Evolutionary conservation across 1,284 basidiomycete species (phyloP).

Genomic region (Ganoderma boninense): DNA sequence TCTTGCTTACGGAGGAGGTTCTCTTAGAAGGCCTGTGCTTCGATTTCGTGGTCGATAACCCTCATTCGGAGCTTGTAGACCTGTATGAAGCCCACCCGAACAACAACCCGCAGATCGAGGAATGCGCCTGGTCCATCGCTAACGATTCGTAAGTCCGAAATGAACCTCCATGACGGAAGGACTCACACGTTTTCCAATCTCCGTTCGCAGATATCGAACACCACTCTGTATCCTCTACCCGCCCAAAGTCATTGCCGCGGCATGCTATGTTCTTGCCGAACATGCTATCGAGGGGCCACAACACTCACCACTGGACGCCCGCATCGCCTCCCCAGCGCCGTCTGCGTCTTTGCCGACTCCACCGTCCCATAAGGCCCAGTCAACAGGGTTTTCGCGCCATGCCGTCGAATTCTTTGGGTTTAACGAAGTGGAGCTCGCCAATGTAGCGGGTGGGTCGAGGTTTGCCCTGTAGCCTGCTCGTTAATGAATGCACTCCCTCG

Average conservation of each 20-base stretch:
- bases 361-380: slow-evolving; percentile 75
- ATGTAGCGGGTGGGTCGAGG: slow-evolving; percentile 62
- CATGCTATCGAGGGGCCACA: slow-evolving; percentile 73
- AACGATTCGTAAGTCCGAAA: slow-evolving; percentile 79
- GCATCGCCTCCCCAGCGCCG: slow-evolving; percentile 46
- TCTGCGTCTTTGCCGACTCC: slow-evolving; percentile 51
- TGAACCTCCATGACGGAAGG: background rate
- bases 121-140: slow-evolving; percentile 83
- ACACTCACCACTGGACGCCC: slow-evolving; percentile 74
- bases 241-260: slow-evolving; percentile 73
- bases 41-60: slow-evolving; percentile 87
- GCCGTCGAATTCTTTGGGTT: slow-evolving; percentile 73
- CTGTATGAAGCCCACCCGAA: slow-evolving; percentile 64
- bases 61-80: slow-evolving; percentile 79
- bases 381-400: slow-evolving; percentile 72
- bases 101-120: slow-evolving; percentile 59
- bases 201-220: slow-evolving; percentile 67
- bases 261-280: slow-evolving; percentile 80
- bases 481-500: background rate
- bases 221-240: slow-evolving; percentile 76
- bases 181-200: background rate
- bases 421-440: slow-evolving; percentile 60
- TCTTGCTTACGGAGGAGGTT: slow-evolving; percentile 84
- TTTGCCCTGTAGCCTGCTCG: background rate
- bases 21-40: slow-evolving; percentile 91